phyloP scores from a whole-genome alignment of 202 grass and related monocot species.

The Setaria viridis region DNA sequence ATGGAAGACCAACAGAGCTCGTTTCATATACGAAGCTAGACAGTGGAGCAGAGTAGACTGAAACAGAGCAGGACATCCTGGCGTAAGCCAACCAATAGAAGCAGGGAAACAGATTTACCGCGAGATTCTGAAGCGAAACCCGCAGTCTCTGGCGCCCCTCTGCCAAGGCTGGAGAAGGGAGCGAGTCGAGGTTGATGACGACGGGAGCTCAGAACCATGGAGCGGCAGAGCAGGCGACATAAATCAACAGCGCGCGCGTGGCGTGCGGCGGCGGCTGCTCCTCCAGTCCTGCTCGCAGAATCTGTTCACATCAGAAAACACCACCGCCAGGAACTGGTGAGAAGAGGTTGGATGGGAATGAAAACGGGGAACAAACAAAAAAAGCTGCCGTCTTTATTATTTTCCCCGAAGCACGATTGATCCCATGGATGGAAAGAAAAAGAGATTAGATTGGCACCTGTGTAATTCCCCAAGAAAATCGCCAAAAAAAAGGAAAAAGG shows the following conservation, averaged over 20 bases:
- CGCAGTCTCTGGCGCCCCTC: constrained; percentile 34
- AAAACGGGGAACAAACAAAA: not conserved
- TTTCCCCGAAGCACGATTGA: not conserved
- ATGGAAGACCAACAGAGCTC: not conserved
- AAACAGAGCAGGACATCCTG: not conserved
- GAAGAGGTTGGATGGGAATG: not conserved
- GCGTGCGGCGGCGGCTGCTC: constrained; percentile 1
- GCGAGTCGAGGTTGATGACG: constrained; percentile 31
- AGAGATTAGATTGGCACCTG: not conserved
- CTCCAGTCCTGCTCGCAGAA: constrained; percentile 13
- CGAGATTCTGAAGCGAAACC: constrained; percentile 47
- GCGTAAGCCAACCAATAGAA: not conserved
- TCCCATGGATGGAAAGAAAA: not conserved
- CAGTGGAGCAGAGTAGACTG: not conserved
- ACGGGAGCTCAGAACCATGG: constrained; percentile 64
- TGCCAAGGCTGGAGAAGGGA: constrained; percentile 46
- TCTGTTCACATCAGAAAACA: constrained; percentile 33
- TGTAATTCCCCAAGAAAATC: not conserved
- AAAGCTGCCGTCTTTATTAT: not conserved
- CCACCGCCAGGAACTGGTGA: not conserved
- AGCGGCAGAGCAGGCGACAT: constrained; percentile 57
- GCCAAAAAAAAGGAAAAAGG: not conserved
- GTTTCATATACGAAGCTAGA: not conserved
- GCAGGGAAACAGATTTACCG: not conserved
- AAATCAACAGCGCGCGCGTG: constrained; percentile 40